phyloP scores from a whole-genome alignment of 345 rosid species.

The Gossypium thurberi region DNA sequence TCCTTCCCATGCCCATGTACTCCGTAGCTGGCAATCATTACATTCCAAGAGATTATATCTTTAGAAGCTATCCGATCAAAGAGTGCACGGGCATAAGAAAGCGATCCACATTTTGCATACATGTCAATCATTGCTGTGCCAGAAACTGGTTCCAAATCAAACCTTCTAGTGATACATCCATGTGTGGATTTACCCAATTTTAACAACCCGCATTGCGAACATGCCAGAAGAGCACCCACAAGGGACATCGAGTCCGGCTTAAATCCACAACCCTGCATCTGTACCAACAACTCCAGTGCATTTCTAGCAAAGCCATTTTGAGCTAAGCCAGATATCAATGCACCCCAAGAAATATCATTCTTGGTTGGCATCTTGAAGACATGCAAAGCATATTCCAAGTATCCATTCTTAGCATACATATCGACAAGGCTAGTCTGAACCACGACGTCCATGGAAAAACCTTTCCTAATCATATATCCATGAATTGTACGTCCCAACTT shows the following conservation, averaged over 20 bases:
- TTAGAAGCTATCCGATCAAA: constrained; percentile 39
- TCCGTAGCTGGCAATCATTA: constrained; percentile 61
- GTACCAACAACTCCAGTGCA: constrained; percentile 39
- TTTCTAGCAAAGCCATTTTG: constrained; percentile 48
- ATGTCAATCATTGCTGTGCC: constrained; percentile 59
- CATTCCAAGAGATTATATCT: constrained; percentile 67
- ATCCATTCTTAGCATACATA: constrained; percentile 69
- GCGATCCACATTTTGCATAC: constrained; percentile 65
- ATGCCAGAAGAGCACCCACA: constrained; percentile 42
- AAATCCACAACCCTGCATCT: constrained; percentile 49
- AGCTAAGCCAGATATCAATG: constrained; percentile 57
- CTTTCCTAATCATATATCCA: constrained; percentile 47
- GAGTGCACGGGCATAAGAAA: constrained; percentile 35
- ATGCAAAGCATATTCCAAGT: constrained; percentile 42
- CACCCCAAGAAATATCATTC: constrained; percentile 51
- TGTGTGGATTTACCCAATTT: constrained; percentile 51
- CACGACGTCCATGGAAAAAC: constrained; percentile 32
- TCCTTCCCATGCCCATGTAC: constrained; percentile 61
- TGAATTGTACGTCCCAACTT: constrained; percentile 53
- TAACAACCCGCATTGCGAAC: constrained; percentile 56
- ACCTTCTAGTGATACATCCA: constrained; percentile 45
- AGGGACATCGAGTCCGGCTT: constrained; percentile 52
- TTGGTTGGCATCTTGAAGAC: constrained; percentile 42
- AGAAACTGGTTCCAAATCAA: constrained; percentile 30
- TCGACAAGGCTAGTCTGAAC: constrained; percentile 55